Conservation (phyloP, 352 stramenopile species). For the Phytophthora colocasiae region DNA sequence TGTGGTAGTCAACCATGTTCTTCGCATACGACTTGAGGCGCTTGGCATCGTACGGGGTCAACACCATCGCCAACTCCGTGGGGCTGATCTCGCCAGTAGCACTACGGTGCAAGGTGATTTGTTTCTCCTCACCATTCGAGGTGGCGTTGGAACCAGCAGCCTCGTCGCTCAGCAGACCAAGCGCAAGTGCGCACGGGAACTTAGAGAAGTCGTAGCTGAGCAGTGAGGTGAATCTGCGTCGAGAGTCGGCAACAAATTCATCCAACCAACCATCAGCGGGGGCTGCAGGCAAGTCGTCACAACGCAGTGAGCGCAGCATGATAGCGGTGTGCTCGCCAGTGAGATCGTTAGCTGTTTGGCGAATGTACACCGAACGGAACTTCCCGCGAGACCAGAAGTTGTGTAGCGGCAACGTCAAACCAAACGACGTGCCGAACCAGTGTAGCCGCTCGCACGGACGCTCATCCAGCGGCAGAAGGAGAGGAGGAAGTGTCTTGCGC, state of each 20-base stretch:
- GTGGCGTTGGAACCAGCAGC: constrained; percentile 32
- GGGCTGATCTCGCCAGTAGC: constrained; percentile 80
- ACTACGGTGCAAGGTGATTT: constrained; percentile 60
- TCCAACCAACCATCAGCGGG: constrained; percentile 92
- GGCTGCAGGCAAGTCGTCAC: constrained; percentile 78
- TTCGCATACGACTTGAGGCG: constrained; percentile 98
- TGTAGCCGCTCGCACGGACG: constrained; percentile 95
- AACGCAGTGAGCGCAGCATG: constrained; percentile 80
- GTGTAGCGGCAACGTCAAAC: constrained; percentile 96
- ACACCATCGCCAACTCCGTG: constrained; percentile 91
- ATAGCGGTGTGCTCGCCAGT: constrained; percentile 99
- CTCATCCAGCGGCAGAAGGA: constrained; percentile 96
- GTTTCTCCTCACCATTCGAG: constrained; percentile 21
- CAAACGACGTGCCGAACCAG: constrained; percentile 99
- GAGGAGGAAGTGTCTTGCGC: constrained; percentile 96
- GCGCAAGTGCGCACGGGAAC: constrained; percentile 91
- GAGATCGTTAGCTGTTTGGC: constrained; percentile 99
- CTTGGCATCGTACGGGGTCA: constrained; percentile 98
- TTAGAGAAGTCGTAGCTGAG: constrained; percentile 93
- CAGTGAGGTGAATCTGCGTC: constrained; percentile 94
- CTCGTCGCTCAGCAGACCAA: constrained; percentile 90
- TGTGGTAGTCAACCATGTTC: constrained; percentile 99
- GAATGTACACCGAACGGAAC: constrained; percentile 97
- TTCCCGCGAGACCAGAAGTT: constrained; percentile 97
- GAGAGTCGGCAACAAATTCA: constrained; percentile 95